Base-by-base conservation (phyloP, 306 rosid genomes). In the Boehmeria nivea region DNA sequence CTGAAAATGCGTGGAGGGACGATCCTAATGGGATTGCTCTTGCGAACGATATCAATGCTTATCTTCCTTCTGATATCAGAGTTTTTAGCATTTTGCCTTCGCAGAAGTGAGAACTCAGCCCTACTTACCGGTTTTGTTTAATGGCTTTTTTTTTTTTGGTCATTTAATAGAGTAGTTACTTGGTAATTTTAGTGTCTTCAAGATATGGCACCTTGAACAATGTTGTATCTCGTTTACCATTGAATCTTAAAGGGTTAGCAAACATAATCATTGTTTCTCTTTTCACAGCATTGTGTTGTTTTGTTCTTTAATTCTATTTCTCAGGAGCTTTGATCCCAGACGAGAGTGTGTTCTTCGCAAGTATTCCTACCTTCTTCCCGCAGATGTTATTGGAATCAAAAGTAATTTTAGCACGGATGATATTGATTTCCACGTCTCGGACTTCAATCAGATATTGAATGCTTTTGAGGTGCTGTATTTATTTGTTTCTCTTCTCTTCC, bases 241-340 rank as follows among this genome's bases (percentile, higher is more conserved):
- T n/a, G n/a, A n/a, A n/a, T n/a, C n/a, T n/a, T n/a, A n/a, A n/a
- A n/a, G n/a, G n/a, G n/a, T n/a, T n/a, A n/a, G n/a, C n/a, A n/a
- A n/a, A n/a, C 38, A 33, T 4, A 33, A 33, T 4, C 38, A 33
- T 5, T 33, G 38, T 33, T 33, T 33, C 38, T 33, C 7, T 23
- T 45, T 37, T 45, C 20, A 51, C 13, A 60, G 18, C 2, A 1
- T 12, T 46, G 18, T 20, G 21, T 11, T 47, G 24, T 6, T 59
- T 26, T 18, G 22, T 4, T 43, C 23, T 65, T 9, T 66, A 48
- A 47, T 50, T 36, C 54, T 8, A n/a, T 54, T 15, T 10, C 38
- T 39, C 49, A 91, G 96, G 84, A 87, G 89, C 68, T 84, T 91
- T 80, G 91, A 84, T 76, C 89, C 96, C 5, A 76, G 98, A 73